A percentile compares a stretch with the other conserved stretches of the same genome.
phyloP scores from a whole-genome alignment of 306 rosid genomes.

The Cucurbita pepo region DNA sequence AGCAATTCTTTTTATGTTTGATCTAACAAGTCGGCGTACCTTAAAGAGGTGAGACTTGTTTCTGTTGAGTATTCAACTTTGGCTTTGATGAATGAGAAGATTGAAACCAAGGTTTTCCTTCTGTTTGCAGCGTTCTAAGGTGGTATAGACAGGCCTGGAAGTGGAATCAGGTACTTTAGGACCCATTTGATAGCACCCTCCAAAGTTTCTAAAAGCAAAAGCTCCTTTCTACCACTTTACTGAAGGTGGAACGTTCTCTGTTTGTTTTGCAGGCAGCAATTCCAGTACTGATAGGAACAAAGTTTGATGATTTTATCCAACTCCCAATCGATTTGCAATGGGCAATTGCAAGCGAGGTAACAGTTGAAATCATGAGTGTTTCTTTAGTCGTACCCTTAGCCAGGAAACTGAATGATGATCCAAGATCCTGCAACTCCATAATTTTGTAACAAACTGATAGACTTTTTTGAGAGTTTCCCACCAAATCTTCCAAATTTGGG shows the following conservation, averaged over 20 bases:
- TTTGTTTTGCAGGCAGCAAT: constrained; percentile 53
- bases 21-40: constrained; percentile 88
- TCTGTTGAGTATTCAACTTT: too few relatives aligned
- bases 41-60: constrained; percentile 40
- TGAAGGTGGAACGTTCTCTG: background rate
- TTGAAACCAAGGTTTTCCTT: background rate
- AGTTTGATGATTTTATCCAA: constrained; percentile 92
- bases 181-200: background rate
- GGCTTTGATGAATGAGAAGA: background rate
- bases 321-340: constrained; percentile 95
- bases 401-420: background rate
- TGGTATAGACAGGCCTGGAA: constrained; percentile 81
- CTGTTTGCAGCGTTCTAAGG: constrained; percentile 35
- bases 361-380: background rate
- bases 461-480: background rate
- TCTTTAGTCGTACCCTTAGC: background rate
- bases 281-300: constrained; percentile 82
- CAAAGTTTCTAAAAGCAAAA: background rate
- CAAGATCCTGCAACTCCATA: background rate
- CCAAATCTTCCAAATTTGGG: background rate
- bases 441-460: background rate
- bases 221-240: background rate
- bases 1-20: constrained; percentile 87
- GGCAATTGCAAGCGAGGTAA: constrained; percentile 88
- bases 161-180: constrained; percentile 59